Conservation (phyloP, 2,329 filamentous ascomycete species). For the Mycosphaerella sp. region DNA sequence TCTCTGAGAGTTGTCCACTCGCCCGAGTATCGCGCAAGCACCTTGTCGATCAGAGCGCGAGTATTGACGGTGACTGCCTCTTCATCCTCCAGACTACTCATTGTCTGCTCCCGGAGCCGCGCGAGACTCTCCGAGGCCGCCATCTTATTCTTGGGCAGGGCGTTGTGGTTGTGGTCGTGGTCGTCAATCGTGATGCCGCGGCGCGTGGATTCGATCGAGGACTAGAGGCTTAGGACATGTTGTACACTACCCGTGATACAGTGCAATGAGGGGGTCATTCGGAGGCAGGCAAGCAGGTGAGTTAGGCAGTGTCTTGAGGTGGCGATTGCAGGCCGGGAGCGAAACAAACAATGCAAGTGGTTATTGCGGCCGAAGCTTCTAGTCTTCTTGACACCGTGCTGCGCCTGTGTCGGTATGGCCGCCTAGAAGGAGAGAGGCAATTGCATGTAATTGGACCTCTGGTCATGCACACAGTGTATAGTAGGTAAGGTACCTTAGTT, state of each 20-base stretch:
- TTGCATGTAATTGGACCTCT: too few species aligned
- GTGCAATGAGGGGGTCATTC: not conserved
- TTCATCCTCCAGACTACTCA: slow-evolving; percentile 81
- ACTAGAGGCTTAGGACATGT: slow-evolving; percentile 2
- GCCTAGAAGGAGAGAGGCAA: not conserved
- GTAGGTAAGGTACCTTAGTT: too few species aligned
- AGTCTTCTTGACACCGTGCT: too few species aligned
- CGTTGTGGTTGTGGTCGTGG: not conserved
- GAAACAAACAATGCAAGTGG: too few species aligned
- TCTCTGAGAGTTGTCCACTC: slow-evolving; percentile 88
- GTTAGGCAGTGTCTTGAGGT: not conserved
- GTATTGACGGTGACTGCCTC: slow-evolving; percentile 98
- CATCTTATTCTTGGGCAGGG: slow-evolving; percentile 17
- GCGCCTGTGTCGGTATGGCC: too few species aligned
- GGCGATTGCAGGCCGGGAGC: not conserved
- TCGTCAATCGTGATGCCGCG: not conserved
- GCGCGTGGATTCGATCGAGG: not conserved
- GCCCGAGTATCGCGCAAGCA: slow-evolving; percentile 89
- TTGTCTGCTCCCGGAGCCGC: slow-evolving; percentile 71
- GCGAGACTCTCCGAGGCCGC: slow-evolving; percentile 28
- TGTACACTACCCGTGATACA: not conserved
- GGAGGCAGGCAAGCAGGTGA: not conserved
- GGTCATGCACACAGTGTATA: too few species aligned
- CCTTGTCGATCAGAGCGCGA: slow-evolving; percentile 93
- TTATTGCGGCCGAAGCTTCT: too few species aligned